Evolutionary conservation across 805 yeast genomes (phyloP), one percentile per base, ranked within the genome.

Genomic region (Candida wancherniae): DNA sequence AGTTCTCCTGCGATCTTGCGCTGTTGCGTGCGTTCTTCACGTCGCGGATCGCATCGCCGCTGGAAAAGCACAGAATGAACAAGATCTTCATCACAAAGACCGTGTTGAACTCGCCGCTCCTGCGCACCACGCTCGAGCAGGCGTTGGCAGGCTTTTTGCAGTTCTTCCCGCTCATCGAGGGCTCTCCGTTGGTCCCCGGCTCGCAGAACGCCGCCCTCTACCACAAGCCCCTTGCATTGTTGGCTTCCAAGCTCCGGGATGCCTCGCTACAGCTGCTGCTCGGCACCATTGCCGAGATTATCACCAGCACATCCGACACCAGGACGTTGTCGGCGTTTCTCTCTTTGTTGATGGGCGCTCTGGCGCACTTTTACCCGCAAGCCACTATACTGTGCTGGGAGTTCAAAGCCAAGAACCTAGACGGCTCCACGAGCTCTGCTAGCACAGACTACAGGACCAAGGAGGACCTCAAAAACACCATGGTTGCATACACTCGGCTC

Each of bases 401-500:
- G 18, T 42, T 32, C 32, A 55, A 53, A 30, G 28, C 22, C 5
- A 39, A 40, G 11, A 26, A 24, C 23, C 28, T 33, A 4, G 19
- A 20, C 10, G 12, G 9, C n/a, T 15, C 22, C 12, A 21, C 24
- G 18, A 8, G 10, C 4, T n/a, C 10, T 22, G 12, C 9, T 20
- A 3, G 19, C 24, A 20, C 31, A n/a, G 32, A 24, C 8, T 19
- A 5, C 11, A n/a, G 25, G 12, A 42, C 31, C 14, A 20, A 31
- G 12, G 31, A 26, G 2, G 69, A 63, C 38, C 48, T 64, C 33
- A 50, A 50, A 10, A 33, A 40, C 14, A 48, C 50, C 11, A 64
- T 64, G 69, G 28, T 18, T 9, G 58, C 69, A 5, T 44, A 47
- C 20, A 42, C 41, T 19, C 19, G 39, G 10, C 28, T 51, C 17